Evolutionary conservation across 176 grass and related monocot genomes (phyloP), one percentile per base, ranked within the genome.

Genomic region (Carex parvula): DNA sequence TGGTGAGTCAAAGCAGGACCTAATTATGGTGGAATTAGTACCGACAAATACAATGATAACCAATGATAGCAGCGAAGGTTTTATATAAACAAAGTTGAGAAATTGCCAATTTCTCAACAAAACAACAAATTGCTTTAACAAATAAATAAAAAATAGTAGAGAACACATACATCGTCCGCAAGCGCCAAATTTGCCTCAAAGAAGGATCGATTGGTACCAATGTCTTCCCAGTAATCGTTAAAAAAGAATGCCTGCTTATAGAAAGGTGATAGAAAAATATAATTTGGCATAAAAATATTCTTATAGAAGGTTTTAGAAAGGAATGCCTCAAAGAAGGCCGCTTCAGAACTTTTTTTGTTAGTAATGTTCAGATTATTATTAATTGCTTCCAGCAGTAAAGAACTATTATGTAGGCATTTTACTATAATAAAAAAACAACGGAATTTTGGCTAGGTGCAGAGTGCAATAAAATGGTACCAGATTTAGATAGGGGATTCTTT

Each of bases 151-250:
- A 16, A 37, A 20, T 48, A 80, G 42, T 26, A 70, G 62, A 84
- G 26, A 85, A 81, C 24, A 87, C 69, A 60, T 86, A 94, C 95
- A 86, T 94, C 76, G 44, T 87, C 88, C 42, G 89, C 84, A 54
- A 98, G 95, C 54, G 91, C 91, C 86, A 98, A 90, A 63, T 98
- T 98, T 66, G 92, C 95, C 87, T 94, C 95, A 67, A 93, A 94
- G 84, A 98, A 98, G 29, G 95, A 98, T 88, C 88, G 90, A 20
- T 94, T 94, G 2, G 95, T 98, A 17, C 92, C 91, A 64, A 98
- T 93, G 57, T 98, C 95, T 85, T 98, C 95, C 95, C 95, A 98
- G 86, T 98, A 98, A 90, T 93, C 87, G 2, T 98, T 94, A 84
- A 98, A 98, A 85, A 94, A 87, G 85, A 84, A 93, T 24, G 95